Base-by-base conservation (phyloP, 495 filamentous ascomycete genomes). In the Staphylotrichum tortipilum region DNA sequence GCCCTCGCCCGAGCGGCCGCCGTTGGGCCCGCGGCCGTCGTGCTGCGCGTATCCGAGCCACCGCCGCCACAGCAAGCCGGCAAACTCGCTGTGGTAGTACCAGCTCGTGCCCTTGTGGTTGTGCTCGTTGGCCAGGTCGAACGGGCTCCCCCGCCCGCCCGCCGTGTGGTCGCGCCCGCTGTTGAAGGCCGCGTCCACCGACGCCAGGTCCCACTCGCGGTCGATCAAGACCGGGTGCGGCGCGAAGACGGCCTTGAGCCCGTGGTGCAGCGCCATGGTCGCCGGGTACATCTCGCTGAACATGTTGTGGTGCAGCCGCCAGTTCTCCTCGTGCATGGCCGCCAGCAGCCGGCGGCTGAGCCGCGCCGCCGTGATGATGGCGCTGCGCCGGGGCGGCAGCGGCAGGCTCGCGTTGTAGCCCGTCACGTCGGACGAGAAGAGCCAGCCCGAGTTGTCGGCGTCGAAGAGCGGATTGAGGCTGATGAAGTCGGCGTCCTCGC, bases 251-350 rank as follows among this genome's bases (percentile, higher is more conserved):
- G 91, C 92, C 66, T 98, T 98, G 66, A 91, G 76, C 1, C 92
- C 92, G 60, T 94, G 91, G 57, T 97, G 92, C 1, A 98, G 74
- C 3, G 90, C 89, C 38, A 81, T 76, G 7, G 83, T 83, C 21
- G 86, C 79, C 2, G 90, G 86, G 78, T 85, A 95, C 89, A 96
- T 96, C 66, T 98, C 92, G 10, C 82, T 82, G 69, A 94, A 97
- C 82, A 92, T 92, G 55, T 78, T 82, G 66, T 92, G 91, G 24
- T 80, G 82, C 38, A 84, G 75, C 30, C 86, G 74, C 42, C 76
- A 78, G 18, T 83, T 91, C 61, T 96, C 91, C 45, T 80, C 76
- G 67, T 98, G 92, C 92, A 98, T 98, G 10, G 82, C 85, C 15
- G 65, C 65, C 18, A 98, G 75, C 2, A 98, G 76, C 19, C 89